Conservation (phyloP, 192 early-diverging fungal species). For the Phycomyces blakesleeanus region DNA sequence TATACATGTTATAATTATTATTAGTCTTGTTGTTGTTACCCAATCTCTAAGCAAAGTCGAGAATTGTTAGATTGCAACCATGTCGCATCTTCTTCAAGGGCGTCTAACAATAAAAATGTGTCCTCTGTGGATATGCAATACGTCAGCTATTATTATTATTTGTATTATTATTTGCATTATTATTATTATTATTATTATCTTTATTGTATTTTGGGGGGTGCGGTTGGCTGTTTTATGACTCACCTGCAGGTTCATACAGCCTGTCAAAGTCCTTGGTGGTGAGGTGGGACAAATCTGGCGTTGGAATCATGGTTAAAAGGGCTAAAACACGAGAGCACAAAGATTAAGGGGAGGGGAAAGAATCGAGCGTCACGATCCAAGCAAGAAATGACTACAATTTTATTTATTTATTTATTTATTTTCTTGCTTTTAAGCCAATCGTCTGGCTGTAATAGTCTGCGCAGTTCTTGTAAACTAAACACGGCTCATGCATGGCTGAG, state of each 20-base stretch:
- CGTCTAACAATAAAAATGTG: conserved; percentile 89
- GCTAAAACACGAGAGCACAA: conserved; percentile 7
- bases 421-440: too few species aligned
- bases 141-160: background rate
- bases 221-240: background rate
- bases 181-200: background rate
- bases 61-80: conserved; percentile 54
- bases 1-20: too few species aligned
- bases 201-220: conserved; percentile 1
- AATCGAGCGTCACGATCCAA: background rate
- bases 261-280: conserved; percentile 53
- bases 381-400: background rate
- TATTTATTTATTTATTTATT: too few species aligned
- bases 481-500: too few species aligned
- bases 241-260: conserved; percentile 88
- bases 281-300: conserved; percentile 75
- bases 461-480: too few species aligned
- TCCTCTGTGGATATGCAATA: conserved; percentile 73
- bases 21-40: conserved; percentile 47
- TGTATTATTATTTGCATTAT: background rate
- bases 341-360: background rate
- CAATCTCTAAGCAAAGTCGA: conserved; percentile 80
- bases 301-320: conserved; percentile 56
- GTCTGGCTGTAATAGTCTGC: too few species aligned
- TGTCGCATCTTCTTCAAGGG: conserved; percentile 73